Evolutionary conservation across 495 filamentous ascomycete species (phyloP).

Genomic region (Neurospora tetrasperma): DNA sequence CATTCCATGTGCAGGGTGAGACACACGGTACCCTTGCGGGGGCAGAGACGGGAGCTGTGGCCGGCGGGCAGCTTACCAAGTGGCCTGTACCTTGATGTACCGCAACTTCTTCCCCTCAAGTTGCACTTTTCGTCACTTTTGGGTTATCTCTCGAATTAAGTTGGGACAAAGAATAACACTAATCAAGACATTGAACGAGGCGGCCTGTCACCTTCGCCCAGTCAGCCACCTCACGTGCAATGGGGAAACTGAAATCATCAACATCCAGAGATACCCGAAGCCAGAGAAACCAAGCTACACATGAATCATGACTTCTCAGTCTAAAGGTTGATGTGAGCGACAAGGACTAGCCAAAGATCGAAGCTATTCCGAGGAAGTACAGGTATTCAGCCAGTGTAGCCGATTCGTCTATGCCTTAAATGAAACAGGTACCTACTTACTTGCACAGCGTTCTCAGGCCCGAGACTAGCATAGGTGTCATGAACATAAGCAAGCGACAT

Average conservation of each 20-base stretch:
- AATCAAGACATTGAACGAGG: background rate
- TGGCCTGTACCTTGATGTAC: background rate
- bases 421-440: too few relatives aligned
- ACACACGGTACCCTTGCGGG: background rate
- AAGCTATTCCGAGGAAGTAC: too few relatives aligned
- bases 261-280: background rate
- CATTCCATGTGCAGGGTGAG: background rate
- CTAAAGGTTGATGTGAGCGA: background rate
- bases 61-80: background rate
- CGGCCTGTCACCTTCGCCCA: background rate
- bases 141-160: background rate
- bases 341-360: background rate
- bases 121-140: background rate
- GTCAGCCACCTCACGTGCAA: background rate
- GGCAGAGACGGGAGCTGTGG: background rate
- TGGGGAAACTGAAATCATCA: background rate
- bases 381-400: too few relatives aligned
- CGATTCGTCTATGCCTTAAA: too few relatives aligned
- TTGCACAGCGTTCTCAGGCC: background rate
- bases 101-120: background rate
- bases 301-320: background rate
- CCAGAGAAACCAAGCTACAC: background rate
- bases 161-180: background rate
- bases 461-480: background rate
- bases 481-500: background rate